These are phyloP conservation scores for Senna tora DNA, from an alignment of 306 rosid genomes.

Conservation along the genomic window DNA sequence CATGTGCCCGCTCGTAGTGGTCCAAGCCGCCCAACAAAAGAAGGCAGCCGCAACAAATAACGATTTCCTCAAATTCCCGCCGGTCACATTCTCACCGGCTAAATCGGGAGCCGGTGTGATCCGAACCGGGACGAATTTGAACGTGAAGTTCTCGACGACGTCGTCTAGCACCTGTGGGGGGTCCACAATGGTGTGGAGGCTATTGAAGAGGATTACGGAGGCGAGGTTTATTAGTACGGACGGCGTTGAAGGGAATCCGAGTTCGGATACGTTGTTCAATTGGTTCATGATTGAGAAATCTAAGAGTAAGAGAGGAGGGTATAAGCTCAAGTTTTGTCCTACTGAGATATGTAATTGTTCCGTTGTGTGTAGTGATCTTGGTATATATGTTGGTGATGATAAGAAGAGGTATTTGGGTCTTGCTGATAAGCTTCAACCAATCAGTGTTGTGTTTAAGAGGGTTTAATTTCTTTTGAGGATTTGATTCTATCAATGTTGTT, in stretches of 20 bases:
- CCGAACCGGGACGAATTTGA: slow-evolving; percentile 38
- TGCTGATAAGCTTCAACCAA: not conserved
- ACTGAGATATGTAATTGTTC: slow-evolving; percentile 46
- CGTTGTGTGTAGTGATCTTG: slow-evolving; percentile 44
- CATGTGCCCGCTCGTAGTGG: no score
- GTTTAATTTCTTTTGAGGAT: not conserved
- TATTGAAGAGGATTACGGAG: slow-evolving; percentile 19
- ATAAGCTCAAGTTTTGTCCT: slow-evolving; percentile 56
- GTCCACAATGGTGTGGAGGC: slow-evolving; percentile 43
- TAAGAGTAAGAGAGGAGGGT: slow-evolving; percentile 2
- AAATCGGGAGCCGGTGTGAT: slow-evolving; percentile 4
- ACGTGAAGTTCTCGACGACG: slow-evolving; percentile 40
- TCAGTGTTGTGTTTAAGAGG: slow-evolving; percentile 14
- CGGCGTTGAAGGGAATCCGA: slow-evolving; percentile 42
- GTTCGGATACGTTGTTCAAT: slow-evolving; percentile 29
- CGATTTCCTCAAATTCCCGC: slow-evolving; percentile 29
- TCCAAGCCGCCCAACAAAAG: no score
- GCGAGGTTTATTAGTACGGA: slow-evolving; percentile 40
- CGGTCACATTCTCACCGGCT: slow-evolving; percentile 34
- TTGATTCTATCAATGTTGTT: no score
- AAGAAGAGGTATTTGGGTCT: slow-evolving; percentile 14
- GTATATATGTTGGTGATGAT: not conserved
- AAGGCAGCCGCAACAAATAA: no score
- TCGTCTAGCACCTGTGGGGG: slow-evolving; percentile 17
- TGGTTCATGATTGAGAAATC: slow-evolving; percentile 54